Conservation (phyloP, 1,284 basidiomycete genomes). For the Mycena sp. region DNA sequence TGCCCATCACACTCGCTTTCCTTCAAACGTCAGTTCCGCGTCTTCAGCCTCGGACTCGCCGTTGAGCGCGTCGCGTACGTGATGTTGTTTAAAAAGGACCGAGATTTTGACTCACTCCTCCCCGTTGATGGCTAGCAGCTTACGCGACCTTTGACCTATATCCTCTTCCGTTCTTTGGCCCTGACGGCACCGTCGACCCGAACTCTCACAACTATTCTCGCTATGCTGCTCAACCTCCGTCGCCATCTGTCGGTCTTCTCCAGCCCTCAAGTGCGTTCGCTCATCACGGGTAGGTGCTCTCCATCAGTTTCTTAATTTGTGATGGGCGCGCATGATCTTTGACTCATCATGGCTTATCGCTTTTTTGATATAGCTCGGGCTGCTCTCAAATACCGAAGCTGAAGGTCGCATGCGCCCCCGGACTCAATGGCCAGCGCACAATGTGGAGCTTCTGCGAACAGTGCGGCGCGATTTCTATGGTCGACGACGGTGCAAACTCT, state of each 20-base stretch:
- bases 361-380: conserved; percentile 53
- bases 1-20: conserved; percentile 68
- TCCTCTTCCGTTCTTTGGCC: conserved; percentile 60
- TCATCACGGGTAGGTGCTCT: conserved; percentile 76
- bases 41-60: conserved; percentile 59
- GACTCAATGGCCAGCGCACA: conserved; percentile 68
- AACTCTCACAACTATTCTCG: conserved; percentile 58
- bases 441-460: conserved; percentile 90
- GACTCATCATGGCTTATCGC: conserved; percentile 16
- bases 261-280: conserved; percentile 71
- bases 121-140: conserved; percentile 51
- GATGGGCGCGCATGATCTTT: neutral
- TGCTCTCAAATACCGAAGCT: conserved; percentile 85
- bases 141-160: conserved; percentile 74
- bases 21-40: conserved; percentile 70
- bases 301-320: conserved; percentile 19
- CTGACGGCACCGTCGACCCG: conserved; percentile 56
- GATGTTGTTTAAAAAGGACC: conserved; percentile 14
- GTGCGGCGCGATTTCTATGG: conserved; percentile 88
- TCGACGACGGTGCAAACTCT: conserved; percentile 67
- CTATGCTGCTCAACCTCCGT: conserved; percentile 46
- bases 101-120: conserved; percentile 21
- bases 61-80: conserved; percentile 54
- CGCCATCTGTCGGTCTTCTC: conserved; percentile 65
- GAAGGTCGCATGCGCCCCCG: conserved; percentile 70